phyloP scores from a whole-genome alignment of 768 basidiomycete species.

The Lepiota subincarnata region DNA sequence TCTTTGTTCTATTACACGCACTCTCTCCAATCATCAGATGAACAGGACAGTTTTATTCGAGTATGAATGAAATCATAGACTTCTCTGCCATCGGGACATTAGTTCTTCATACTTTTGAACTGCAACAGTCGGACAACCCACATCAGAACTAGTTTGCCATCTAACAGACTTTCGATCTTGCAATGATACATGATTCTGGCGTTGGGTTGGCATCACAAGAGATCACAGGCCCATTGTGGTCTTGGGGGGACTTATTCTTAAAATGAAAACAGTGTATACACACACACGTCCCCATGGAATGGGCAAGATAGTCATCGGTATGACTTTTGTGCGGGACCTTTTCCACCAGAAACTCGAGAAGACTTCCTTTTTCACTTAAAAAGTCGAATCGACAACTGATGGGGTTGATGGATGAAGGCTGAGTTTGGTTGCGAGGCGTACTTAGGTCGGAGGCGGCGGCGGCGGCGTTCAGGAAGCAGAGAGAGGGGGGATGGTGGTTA shows the following conservation, averaged over 20 bases:
- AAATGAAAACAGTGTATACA: background rate
- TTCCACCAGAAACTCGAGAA: constrained; percentile 13
- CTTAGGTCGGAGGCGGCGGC: constrained; percentile 8
- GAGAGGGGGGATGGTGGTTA: background rate
- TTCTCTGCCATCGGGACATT: constrained; percentile 8
- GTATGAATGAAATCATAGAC: background rate
- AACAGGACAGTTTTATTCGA: background rate
- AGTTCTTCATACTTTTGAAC: background rate
- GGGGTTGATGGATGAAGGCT: constrained; percentile 9
- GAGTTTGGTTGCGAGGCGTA: constrained; percentile 6
- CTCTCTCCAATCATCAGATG: constrained; percentile 6
- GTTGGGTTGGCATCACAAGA: constrained; percentile 1
- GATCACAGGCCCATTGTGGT: background rate
- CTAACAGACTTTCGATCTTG: background rate
- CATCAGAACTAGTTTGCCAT: background rate
- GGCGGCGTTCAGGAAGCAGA: constrained; percentile 2
- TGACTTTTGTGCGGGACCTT: background rate
- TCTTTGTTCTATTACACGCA: no score
- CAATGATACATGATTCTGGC: constrained; percentile 7
- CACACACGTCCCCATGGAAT: constrained; percentile 1
- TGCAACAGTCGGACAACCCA: background rate
- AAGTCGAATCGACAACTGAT: constrained; percentile 1
- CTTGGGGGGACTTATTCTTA: background rate
- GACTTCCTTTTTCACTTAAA: background rate
- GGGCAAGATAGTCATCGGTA: background rate